phyloP scores from a whole-genome alignment of 2,329 filamentous ascomycete species.

The Fusarium illudens region DNA sequence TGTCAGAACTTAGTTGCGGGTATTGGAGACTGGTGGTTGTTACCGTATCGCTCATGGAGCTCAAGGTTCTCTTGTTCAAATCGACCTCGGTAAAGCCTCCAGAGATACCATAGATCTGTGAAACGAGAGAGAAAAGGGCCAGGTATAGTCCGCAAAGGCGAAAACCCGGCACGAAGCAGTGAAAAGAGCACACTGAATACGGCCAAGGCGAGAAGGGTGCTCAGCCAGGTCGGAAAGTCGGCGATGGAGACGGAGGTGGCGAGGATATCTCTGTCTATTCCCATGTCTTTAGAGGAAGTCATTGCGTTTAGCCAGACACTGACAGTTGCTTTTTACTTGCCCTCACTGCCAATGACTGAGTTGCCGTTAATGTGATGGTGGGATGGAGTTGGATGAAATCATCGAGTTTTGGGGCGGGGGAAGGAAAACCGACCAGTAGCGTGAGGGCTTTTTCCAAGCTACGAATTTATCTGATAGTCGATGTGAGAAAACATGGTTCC shows the following conservation, averaged over 20 bases:
- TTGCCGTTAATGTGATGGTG: background rate
- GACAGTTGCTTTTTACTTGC: background rate
- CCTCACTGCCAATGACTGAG: background rate
- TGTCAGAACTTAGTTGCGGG: background rate
- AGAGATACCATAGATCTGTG: slow-evolving; percentile 16
- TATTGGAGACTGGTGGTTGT: fast-evolving
- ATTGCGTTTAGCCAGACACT: background rate
- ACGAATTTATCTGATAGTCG: background rate
- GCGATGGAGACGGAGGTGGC: background rate
- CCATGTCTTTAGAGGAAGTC: background rate
- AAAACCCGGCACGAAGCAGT: background rate
- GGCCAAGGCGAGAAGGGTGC: background rate
- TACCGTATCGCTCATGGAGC: slow-evolving; percentile 15
- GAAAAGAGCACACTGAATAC: background rate
- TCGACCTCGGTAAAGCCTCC: background rate
- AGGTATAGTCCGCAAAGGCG: background rate
- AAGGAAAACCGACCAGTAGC: background rate
- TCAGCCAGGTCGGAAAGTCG: background rate
- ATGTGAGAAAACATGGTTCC: background rate
- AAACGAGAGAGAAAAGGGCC: background rate
- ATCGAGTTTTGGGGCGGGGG: background rate
- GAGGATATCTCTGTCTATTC: background rate
- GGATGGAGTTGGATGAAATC: background rate
- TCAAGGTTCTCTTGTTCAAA: slow-evolving; percentile 10
- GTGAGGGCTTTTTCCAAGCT: background rate